Evolutionary conservation across 2,329 filamentous ascomycete genomes (phyloP), one percentile per base, ranked within the genome.

Genomic region (Phaeomoniella chlamydospora): DNA sequence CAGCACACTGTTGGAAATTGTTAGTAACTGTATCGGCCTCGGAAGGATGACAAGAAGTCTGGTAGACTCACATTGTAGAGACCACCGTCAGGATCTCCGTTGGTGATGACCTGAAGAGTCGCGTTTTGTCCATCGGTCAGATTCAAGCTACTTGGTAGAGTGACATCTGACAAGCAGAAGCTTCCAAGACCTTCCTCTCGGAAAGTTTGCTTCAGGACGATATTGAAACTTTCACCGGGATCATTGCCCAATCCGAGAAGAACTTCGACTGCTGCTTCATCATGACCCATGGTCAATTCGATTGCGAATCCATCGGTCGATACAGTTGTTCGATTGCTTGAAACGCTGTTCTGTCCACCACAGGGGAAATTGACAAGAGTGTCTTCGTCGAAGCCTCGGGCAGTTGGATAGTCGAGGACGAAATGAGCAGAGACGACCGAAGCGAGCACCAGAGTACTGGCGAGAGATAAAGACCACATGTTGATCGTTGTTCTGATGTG

Each of bases 71-170:
- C 68, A 56, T 77, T 80, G 57, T 84, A 86, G 18, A 86, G 58
- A 12, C 78, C 74, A 29, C 64, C 67, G 14, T 64, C 68, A 3
- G 59, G 61, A 15, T 70, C 62, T 17, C 72, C 74, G 33, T 74
- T 62, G 3, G 74, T 77, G 22, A 84, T 67, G 35, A 86, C 72
- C 58, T 85, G 80, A 37, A 86, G 60, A 18, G 72, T 78, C 11
- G 69, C 80, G 33, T 70, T 64, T 43, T 69, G 66, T 30, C 80
- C 80, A 26, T 80, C 73, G 15, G 52, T 53, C 26, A 77, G 55
- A 19, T 46, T 43, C 4, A 59, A 55, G 18, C 57, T 51, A 10
- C 17, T 18, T 14, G 44, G 44, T 5, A 41, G 38, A 10, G 31
- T 40, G 11, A 86, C 58, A 41, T 65, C 55, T 5, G 74, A 69